phyloP scores from a whole-genome alignment of 768 basidiomycete species.

The Suillus variegatus region DNA sequence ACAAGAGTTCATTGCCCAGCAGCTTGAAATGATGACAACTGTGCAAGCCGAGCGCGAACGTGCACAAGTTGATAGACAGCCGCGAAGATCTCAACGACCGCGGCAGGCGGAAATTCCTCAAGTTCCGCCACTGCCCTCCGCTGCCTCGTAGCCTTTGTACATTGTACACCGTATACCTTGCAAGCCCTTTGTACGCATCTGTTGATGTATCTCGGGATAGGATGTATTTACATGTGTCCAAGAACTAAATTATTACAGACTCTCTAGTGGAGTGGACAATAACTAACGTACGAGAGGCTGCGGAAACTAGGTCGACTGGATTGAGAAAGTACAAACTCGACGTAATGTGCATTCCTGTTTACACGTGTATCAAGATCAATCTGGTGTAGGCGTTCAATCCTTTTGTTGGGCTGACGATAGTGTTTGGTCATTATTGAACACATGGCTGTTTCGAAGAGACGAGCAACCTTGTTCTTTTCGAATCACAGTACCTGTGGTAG shows the following conservation, averaged over 20 bases:
- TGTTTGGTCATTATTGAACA: background rate
- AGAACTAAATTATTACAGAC: background rate
- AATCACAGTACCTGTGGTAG: background rate
- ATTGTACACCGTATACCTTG: constrained; percentile 28
- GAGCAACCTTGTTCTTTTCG: background rate
- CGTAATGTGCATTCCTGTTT: background rate
- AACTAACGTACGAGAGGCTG: background rate
- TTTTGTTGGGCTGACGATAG: background rate
- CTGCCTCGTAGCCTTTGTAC: constrained; percentile 12
- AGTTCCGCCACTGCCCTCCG: constrained; percentile 32
- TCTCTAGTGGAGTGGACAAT: background rate
- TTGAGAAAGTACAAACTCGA: background rate
- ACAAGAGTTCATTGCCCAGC: constrained; percentile 85
- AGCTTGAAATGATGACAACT: constrained; percentile 78
- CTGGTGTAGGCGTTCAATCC: background rate
- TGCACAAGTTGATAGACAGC: constrained; percentile 60
- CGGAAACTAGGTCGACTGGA: background rate
- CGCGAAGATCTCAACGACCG: constrained; percentile 60
- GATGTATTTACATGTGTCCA: constrained; percentile 9
- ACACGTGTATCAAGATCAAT: background rate
- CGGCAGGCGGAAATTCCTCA: constrained; percentile 31
- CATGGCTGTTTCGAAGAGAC: background rate
- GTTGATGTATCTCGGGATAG: constrained; percentile 9
- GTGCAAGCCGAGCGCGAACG: constrained; percentile 83
- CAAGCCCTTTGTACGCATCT: constrained; percentile 8